Evolutionary conservation across 2,329 filamentous ascomycete genomes (phyloP), one percentile per base, ranked within the genome.

Genomic region (Amylocarpus encephaloides): DNA sequence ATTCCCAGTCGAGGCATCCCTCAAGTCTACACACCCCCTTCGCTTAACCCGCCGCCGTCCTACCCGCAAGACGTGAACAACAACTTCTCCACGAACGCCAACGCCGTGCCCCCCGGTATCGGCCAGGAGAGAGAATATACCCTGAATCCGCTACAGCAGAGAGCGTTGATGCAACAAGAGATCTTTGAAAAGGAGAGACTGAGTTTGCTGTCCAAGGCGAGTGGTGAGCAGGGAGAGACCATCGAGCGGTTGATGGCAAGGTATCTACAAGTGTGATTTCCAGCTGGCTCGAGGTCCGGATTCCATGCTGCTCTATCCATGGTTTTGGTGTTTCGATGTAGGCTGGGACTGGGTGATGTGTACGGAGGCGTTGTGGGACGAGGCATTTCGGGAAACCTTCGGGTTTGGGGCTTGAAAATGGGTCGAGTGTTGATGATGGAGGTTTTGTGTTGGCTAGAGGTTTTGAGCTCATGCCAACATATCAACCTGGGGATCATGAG

Each of bases 91-190:
- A 67, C 69, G n/a, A 15, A 68, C 67, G 44, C 52, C 59, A 12
- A 63, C 67, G n/a, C 3, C 59, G 67, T 11, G 67, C 71, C 6
- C 59, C 62, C 6, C 12, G n/a, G 22, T 26, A 15, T 6, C 36
- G 39, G 6, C 38, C 18, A 30, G n/a, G 33, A 46, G 11, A 36
- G 33, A 32, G 34, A 26, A 30, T 68, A 59, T 36, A 46, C 52
- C 1, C 62, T 71, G 52, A 72, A 70, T 48, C 72, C 74, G n/a
- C 64, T 74, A 10, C 70, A 75, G 57, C 72, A 76, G 53, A 67
- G 70, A 30, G 74, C 76, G 57, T 70, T 69, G 5, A 70, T 74
- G 68, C 71, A 73, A 52, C 71, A 70, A 54, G 68, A 73, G 56
- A 66, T 67, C 16, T 65, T 71, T 35, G 72, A 78, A 48, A 61